Evolutionary conservation across 257 asterid species (phyloP), one percentile per base, ranked within the genome.

Genomic region (Solanum arcanum): DNA sequence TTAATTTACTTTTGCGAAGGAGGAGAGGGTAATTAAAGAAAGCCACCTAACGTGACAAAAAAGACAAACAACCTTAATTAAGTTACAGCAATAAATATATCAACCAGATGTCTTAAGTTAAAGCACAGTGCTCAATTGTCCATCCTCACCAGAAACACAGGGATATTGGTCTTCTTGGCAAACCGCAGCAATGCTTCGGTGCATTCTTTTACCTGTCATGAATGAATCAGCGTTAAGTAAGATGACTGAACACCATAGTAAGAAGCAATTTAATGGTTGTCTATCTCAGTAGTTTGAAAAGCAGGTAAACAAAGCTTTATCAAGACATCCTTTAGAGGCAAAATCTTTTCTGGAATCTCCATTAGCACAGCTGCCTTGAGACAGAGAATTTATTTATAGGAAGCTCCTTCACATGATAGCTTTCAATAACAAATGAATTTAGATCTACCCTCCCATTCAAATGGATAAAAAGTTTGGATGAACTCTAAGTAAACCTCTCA

Each of bases 131-230:
- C 15, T 31, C 68, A 49, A 31, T 81, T 49, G 70, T 81, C 70
- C 86, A 27, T 66, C 88, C 98, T 89, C 86, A 97, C 99, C 99
- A 95, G 91, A 93, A 97, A 91, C 84, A 97, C 91, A 14, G 99
- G 95, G 77, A 95, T 93, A 89, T 91, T 94, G 64, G 99, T 93
- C 93, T 87, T 94, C 95, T 97, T 97, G 87, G 99, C 98, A 91
- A 94, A 97, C 52, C 95, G 96, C 87, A 95, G 96, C 83, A 97
- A 92, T 70, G 98, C 97, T 72, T 98, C 93, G 16, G 99, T 95
- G 94, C 99, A 95, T 90, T 97, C 98, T 92, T 92, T 97, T 87
- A 97, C 99, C 99, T 97, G 95, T 59, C 90, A 89, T 60, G 35
- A 49, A 73, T 73, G 85, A 81, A 49, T 49, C 69, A 49, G 46